phyloP scores from a whole-genome alignment of 176 grass and related monocot genomes.

The Carex scoparia region DNA sequence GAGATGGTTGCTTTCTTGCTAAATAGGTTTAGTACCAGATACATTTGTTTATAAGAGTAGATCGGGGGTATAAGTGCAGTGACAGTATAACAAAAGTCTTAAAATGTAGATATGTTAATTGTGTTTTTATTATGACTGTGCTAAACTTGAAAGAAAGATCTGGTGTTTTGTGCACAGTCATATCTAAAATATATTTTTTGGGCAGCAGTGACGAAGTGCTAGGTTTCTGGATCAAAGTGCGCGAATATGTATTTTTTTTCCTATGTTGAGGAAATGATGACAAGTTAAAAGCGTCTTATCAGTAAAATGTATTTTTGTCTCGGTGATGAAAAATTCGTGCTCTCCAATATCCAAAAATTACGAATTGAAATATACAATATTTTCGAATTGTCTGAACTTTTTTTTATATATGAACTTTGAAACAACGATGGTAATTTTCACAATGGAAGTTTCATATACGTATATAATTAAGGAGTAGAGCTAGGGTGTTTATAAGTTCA shows the following conservation, averaged over 20 bases:
- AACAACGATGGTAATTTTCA: not conserved
- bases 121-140: no score
- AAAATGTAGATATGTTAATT: not conserved
- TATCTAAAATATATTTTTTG: no score
- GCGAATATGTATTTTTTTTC: no score
- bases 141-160: no score
- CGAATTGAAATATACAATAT: no score
- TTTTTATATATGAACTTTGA: not conserved
- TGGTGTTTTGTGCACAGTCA: no score
- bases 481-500: no score
- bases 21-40: not conserved
- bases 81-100: not conserved
- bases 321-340: not conserved
- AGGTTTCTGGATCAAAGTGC: no score
- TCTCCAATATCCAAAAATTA: not conserved
- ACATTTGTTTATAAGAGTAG: not conserved
- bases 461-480: not conserved
- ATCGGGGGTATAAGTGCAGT: not conserved
- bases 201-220: no score
- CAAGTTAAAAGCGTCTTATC: no score
- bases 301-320: not conserved
- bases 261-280: not conserved
- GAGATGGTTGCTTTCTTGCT: slow-evolving; percentile 8
- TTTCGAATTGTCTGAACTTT: no score
- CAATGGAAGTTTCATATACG: not conserved